Percentiles rank a stretch among this genome's conserved stretches.
These are phyloP conservation scores for Curvularia sp. DNA, from an alignment of 2,329 filamentous ascomycete genomes.

Conservation along the genomic window DNA sequence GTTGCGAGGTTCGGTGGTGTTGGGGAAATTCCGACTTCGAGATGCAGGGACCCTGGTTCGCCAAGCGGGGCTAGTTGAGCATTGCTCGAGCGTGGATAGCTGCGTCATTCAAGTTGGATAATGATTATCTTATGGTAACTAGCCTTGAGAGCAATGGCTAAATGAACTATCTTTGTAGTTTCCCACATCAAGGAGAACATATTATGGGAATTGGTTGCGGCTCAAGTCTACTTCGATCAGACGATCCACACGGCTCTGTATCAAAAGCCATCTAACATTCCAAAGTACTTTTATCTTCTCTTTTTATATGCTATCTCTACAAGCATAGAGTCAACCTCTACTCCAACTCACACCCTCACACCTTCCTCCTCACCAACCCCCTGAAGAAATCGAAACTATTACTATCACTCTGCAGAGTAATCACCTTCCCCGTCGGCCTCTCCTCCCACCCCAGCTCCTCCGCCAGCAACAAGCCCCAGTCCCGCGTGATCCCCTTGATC, in stretches of 20 bases:
- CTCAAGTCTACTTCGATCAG: neutral
- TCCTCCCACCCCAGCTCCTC: slow-evolving; percentile 82
- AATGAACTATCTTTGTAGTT: no score
- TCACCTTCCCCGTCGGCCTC: slow-evolving; percentile 75
- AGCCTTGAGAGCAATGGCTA: no score
- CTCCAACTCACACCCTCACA: slow-evolving; percentile 50
- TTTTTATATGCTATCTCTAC: no score
- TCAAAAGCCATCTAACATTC: neutral
- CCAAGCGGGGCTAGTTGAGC: slow-evolving; percentile 8
- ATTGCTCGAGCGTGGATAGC: neutral
- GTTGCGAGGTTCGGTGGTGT: neutral
- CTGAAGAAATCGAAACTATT: slow-evolving; percentile 99
- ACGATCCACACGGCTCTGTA: neutral
- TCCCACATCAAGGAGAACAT: no score
- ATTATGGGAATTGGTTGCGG: no score
- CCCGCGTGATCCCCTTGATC: slow-evolving; percentile 86
- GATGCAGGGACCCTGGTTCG: slow-evolving; percentile 5
- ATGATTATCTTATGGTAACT: no score
- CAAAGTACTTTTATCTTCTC: neutral
- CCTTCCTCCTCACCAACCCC: slow-evolving; percentile 82
- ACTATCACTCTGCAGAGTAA: slow-evolving; percentile 90
- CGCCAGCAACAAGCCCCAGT: slow-evolving; percentile 86
- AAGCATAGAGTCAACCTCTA: no score
- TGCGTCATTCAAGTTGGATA: neutral
- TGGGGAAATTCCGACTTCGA: slow-evolving; percentile 6